Conservation (phyloP, 2,329 filamentous ascomycete species). For the Didymella keratinophila region DNA sequence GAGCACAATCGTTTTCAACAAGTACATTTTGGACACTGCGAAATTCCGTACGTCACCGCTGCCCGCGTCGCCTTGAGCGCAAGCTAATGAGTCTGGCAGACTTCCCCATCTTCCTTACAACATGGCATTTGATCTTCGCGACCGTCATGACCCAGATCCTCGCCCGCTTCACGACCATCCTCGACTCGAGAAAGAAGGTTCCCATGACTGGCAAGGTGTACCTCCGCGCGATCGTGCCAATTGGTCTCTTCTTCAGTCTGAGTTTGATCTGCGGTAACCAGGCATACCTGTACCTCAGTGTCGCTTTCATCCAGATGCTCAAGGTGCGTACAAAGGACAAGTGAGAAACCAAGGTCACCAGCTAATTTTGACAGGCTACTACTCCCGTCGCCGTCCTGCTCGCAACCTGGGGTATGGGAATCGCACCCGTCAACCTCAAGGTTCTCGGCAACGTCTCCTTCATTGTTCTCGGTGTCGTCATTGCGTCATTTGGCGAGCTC, state of each 20-base stretch:
- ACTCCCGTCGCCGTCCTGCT: slow-evolving; percentile 93
- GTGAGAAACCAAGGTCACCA: background rate
- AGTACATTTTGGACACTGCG: slow-evolving; percentile 89
- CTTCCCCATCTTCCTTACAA: slow-evolving; percentile 73
- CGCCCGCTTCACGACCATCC: slow-evolving; percentile 84
- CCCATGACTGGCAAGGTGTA: slow-evolving; percentile 98
- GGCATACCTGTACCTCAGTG: slow-evolving; percentile 93
- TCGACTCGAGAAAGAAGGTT: slow-evolving; percentile 93
- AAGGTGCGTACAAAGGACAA: slow-evolving; percentile 68
- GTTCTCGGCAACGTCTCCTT: slow-evolving; percentile 91
- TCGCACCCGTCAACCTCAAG: slow-evolving; percentile 83
- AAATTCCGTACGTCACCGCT: slow-evolving; percentile 74
- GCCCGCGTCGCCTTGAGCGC: slow-evolving; percentile 3
- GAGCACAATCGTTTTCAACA: slow-evolving; percentile 98
- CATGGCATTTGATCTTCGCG: slow-evolving; percentile 94
- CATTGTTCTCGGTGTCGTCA: slow-evolving; percentile 93
- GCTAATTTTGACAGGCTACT: slow-evolving; percentile 70
- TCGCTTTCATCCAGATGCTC: slow-evolving; percentile 99
- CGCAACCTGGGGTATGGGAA: slow-evolving; percentile 85
- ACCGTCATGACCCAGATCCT: slow-evolving; percentile 94
- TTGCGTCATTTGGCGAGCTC: slow-evolving; percentile 95
- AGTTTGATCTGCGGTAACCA: slow-evolving; percentile 96
- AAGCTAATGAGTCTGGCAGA: slow-evolving; percentile 44
- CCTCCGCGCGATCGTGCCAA: slow-evolving; percentile 90
- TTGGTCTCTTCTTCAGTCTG: slow-evolving; percentile 94